Evolutionary conservation across 768 basidiomycete species (phyloP).

Genomic region (Calocera viscosa): DNA sequence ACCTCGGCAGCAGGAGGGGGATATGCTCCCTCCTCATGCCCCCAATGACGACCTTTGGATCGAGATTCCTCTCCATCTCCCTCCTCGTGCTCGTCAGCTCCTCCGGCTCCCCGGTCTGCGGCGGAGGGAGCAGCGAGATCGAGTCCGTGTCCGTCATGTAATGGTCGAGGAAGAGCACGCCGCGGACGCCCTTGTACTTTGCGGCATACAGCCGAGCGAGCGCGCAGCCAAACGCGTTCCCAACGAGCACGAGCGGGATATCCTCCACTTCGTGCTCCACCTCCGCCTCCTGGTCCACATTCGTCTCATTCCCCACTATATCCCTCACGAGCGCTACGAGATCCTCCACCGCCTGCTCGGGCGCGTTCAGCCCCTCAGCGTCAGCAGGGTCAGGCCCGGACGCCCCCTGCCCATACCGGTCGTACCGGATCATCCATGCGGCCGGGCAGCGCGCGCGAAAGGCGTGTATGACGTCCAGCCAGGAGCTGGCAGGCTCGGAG

Average conservation of each 20-base stretch:
- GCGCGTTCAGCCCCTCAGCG: background rate
- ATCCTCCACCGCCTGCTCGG: background rate
- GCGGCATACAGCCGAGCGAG: background rate
- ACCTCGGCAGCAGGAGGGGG: background rate
- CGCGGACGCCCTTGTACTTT: background rate
- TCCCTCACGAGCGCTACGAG: background rate
- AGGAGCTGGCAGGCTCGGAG: background rate
- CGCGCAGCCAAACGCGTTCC: conserved; percentile 1
- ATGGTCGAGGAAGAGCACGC: background rate
- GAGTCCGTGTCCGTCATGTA: background rate
- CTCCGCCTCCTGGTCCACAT: background rate
- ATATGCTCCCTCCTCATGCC: background rate
- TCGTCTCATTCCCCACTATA: conserved; percentile 5
- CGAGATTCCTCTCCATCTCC: background rate
- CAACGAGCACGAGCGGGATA: background rate
- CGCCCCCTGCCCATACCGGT: conserved; percentile 1
- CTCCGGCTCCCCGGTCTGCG: background rate
- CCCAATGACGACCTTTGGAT: background rate
- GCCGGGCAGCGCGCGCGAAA: background rate
- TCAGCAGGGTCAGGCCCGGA: conserved; percentile 2
- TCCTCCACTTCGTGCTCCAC: conserved; percentile 4
- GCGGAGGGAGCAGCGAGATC: background rate
- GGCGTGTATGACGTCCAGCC: background rate
- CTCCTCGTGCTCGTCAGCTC: background rate
- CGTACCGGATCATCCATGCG: conserved; percentile 5